phyloP scores from a whole-genome alignment of 2,329 filamentous ascomycete species.

The Truncatella angustata region DNA sequence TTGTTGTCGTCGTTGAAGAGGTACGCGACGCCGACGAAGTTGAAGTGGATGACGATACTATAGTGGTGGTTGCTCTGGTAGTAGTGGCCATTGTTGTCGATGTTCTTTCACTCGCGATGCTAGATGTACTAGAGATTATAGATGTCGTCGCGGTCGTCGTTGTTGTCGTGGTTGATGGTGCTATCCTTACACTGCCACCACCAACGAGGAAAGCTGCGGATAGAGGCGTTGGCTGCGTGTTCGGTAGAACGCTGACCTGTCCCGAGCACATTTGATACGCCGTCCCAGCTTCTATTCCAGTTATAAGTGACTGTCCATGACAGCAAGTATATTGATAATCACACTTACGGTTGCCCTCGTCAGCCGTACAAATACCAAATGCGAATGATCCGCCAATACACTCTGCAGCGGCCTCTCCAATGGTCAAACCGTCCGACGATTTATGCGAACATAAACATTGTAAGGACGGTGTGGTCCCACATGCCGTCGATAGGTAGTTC shows the following conservation, averaged over 20 bases:
- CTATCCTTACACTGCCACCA: slow-evolving; percentile 18
- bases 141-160: background rate
- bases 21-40: slow-evolving; percentile 32
- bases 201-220: slow-evolving; percentile 53
- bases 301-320: background rate
- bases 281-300: slow-evolving; percentile 12
- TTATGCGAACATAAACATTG: slow-evolving; percentile 62
- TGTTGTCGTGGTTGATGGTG: slow-evolving; percentile 9
- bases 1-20: slow-evolving; percentile 1
- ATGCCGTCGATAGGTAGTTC: slow-evolving; percentile 53
- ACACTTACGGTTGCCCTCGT: slow-evolving; percentile 38
- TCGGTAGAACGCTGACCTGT: slow-evolving; percentile 47
- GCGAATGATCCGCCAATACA: slow-evolving; percentile 58
- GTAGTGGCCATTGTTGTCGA: slow-evolving; percentile 15
- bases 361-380: slow-evolving; percentile 49
- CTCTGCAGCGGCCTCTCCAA: slow-evolving; percentile 70
- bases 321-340: background rate
- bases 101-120: background rate
- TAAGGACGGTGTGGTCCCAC: slow-evolving; percentile 50
- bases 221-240: slow-evolving; percentile 54
- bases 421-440: slow-evolving; percentile 61
- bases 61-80: slow-evolving; percentile 6
- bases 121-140: background rate
- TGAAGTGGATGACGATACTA: background rate
- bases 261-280: slow-evolving; percentile 60